Evolutionary conservation across 2,329 filamentous ascomycete species (phyloP), one percentile per base, ranked within the genome.

Genomic region (Stagonosporopsis chrysanthemi): DNA sequence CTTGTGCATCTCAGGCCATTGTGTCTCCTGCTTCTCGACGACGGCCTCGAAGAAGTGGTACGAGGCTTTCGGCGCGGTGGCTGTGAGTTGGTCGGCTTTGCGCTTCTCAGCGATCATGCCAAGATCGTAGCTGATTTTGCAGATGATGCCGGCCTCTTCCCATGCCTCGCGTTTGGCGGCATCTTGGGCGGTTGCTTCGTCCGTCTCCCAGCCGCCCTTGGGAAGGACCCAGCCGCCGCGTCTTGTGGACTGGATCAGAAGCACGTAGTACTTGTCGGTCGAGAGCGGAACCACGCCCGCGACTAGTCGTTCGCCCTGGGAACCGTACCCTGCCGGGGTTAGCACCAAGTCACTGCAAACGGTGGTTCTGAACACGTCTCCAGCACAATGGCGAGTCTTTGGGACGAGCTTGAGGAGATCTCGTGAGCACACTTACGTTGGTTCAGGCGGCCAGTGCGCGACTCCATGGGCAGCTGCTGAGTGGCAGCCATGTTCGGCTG

Each of bases 171-270:
- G 83, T 82, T 82, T 89, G 46, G 87, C 87, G 53, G 95, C 95
- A 55, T 95, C 91, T 75, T 94, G 86, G 61, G 90, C 87, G 62
- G 91, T 95, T 61, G 88, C 86, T 80, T 99, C 95, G 78, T 99
- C 95, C 31, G 88, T 89, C 78, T 99, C 95, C 93, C 95, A 99
- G 59, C 95, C 95, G 73, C 95, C 95, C 77, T 99, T 99, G 59
- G 95, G 95, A 57, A 99, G 84, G 40, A 99, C 95, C 95, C 95
- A 99, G 70, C 91, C 91, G 76, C 91, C 91, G 70, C 92, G 89
- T 64, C 91, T 87, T 49, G 91, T 94, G 52, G 92, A 97, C 81
- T 97, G 92, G 70, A 98, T 97, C 67, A 99, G 84, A 67, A 99
- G 84, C 60, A 99, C 94, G 77, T 90, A 89, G 69, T 88, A 88